These are phyloP conservation scores for Punica granatum DNA, from an alignment of 345 rosid genomes.

Conservation along the genomic window DNA sequence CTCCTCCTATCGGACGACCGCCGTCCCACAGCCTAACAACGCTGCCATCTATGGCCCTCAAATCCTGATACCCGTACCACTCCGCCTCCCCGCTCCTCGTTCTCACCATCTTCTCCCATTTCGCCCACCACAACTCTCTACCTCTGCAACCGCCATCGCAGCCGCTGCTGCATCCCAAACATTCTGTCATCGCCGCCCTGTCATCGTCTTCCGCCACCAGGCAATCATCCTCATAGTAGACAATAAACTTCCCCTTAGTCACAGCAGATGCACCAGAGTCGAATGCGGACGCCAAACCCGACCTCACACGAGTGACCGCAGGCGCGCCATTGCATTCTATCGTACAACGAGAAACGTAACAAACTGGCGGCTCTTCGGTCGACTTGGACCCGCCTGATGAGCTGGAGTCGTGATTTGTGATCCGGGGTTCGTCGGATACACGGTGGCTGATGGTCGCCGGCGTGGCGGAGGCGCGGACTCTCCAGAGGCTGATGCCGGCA, in stretches of 20 bases:
- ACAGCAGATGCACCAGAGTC: not conserved
- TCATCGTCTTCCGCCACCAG: constrained; percentile 11
- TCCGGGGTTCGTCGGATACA: too few relatives aligned
- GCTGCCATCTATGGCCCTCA: constrained; percentile 58
- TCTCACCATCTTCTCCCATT: constrained; percentile 34
- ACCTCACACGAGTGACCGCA: not conserved
- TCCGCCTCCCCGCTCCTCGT: constrained; percentile 34
- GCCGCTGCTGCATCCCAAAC: too few relatives aligned
- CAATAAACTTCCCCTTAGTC: constrained; percentile 42
- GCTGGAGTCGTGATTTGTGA: too few relatives aligned
- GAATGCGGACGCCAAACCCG: not conserved
- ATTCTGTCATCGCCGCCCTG: constrained; percentile 8
- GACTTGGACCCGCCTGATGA: not conserved
- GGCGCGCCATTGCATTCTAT: not conserved
- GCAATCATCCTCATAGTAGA: constrained; percentile 28
- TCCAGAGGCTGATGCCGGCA: constrained; percentile 55
- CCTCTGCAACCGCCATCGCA: too few relatives aligned
- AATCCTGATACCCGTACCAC: constrained; percentile 57
- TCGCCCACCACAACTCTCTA: constrained; percentile 41
- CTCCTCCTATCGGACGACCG: not conserved
- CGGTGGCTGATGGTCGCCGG: constrained; percentile 7
- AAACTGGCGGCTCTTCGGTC: not conserved
- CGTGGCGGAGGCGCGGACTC: constrained; percentile 27
- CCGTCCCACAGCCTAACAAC: constrained; percentile 72
- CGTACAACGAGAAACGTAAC: too few relatives aligned